Evolutionary conservation across 257 asterid species (phyloP), one percentile per base, ranked within the genome.

Genomic region (Salvia hispanica): DNA sequence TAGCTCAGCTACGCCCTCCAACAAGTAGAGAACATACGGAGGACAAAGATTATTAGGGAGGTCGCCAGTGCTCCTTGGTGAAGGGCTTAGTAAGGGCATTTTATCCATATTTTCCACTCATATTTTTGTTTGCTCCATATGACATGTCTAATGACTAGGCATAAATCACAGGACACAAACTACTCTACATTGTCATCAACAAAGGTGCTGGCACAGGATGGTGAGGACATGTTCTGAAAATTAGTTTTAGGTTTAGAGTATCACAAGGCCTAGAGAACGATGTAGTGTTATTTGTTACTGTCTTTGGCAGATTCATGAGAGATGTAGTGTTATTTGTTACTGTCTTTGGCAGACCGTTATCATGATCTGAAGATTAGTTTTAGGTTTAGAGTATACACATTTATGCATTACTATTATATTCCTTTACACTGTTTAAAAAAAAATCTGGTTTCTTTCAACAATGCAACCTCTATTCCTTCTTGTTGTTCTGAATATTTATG

Each of bases 271-370:
- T 47, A n/a, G 21, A 47, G 53, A 47, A 47, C 14, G 53, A 6
- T 39, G 43, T 1, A n/a, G 1, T 7, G 0, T n/a, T 47, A 25
- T 47, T 5, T 47, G 18, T 46, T 15, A n/a, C n/a, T n/a, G n/a
- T n/a, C n/a, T n/a, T n/a, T n/a, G n/a, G n/a, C n/a, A n/a, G n/a
- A n/a, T n/a, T n/a, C n/a, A n/a, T n/a, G n/a, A n/a, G n/a, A n/a
- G n/a, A n/a, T n/a, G n/a, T n/a, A n/a, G n/a, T n/a, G n/a, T n/a
- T n/a, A n/a, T n/a, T n/a, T n/a, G n/a, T n/a, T 73, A 62, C 97
- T 93, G 64, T 90, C 94, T 71, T 71, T 90, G 76, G 94, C 98
- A 58, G 95, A 93, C 54, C 64, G 78, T 64, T 86, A 62, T 77
- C 93, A 82, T 69, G 98, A 97, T n/a, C 58, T 13, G 34, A n/a